These are phyloP conservation scores for Penicillium psychrosexuale DNA, from an alignment of 2,329 filamentous ascomycete species.

Conservation along the genomic window DNA sequence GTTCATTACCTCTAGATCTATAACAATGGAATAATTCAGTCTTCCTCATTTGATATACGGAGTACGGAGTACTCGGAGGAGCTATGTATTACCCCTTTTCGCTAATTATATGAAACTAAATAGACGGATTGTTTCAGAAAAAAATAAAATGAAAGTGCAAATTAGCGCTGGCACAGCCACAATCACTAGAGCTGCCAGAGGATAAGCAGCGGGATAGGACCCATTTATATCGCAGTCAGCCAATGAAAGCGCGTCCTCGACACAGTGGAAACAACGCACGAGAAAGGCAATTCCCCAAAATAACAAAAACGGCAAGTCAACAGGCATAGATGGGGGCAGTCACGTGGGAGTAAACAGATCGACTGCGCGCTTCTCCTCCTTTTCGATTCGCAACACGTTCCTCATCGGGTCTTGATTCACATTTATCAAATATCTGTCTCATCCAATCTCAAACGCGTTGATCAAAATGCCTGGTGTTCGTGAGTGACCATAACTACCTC, in stretches of 20 bases:
- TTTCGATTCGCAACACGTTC: neutral
- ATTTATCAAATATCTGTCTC: neutral
- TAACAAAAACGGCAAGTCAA: neutral
- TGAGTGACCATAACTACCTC: neutral
- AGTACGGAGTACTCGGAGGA: too few species aligned
- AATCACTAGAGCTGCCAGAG: neutral
- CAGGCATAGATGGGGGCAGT: neutral
- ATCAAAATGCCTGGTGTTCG: conserved; percentile 12
- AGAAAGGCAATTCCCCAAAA: neutral
- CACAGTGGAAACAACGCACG: neutral
- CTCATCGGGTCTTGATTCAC: neutral
- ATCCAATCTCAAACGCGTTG: neutral
- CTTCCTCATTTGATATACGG: neutral
- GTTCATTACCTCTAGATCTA: neutral
- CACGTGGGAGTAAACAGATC: conserved; percentile 2
- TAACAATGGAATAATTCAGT: neutral
- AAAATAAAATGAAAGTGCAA: neutral
- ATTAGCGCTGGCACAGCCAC: conserved; percentile 7
- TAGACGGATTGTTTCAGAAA: neutral
- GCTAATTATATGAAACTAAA: neutral
- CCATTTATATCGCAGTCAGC: neutral
- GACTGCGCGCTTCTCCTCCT: conserved; percentile 2
- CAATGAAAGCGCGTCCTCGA: neutral
- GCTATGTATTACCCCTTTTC: neutral
- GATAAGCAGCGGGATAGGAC: conserved; percentile 3